Percentiles rank a stretch among this genome's conserved stretches.
Evolutionary conservation across 2,329 filamentous ascomycete genomes (phyloP).

Genomic region (Cladosporium sp.): DNA sequence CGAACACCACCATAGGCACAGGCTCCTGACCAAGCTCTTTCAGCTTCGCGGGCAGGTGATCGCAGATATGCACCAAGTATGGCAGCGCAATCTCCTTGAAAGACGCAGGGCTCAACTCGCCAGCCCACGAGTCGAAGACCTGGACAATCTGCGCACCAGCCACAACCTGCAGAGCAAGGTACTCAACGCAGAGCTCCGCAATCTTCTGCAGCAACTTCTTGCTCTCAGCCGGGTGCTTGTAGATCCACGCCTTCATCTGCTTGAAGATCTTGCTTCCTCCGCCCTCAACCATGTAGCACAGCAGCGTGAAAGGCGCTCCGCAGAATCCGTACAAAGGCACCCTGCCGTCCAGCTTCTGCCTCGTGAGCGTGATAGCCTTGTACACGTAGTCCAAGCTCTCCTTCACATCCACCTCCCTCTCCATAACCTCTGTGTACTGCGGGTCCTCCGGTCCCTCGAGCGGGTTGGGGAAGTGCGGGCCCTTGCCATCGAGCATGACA

Average conservation of each 20-base stretch:
- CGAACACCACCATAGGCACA: constrained; percentile 97
- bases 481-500: constrained; percentile 97
- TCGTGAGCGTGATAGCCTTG: constrained; percentile 87
- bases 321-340: constrained; percentile 97
- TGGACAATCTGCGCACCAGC: constrained; percentile 94
- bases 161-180: constrained; percentile 86
- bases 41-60: constrained; percentile 74
- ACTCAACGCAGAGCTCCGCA: constrained; percentile 90
- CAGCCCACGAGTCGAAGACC: constrained; percentile 98
- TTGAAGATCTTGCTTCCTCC: constrained; percentile 94
- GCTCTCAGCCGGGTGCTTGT: constrained; percentile 78
- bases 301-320: constrained; percentile 91
- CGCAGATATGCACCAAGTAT: constrained; percentile 80
- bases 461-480: constrained; percentile 88
- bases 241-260: constrained; percentile 95
- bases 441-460: constrained; percentile 76
- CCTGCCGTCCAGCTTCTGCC: constrained; percentile 81
- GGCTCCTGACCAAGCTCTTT: constrained; percentile 72
- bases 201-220: constrained; percentile 88
- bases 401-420: constrained; percentile 78
- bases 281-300: constrained; percentile 99
- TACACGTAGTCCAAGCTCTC: constrained; percentile 91
- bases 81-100: constrained; percentile 87
- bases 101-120: constrained; percentile 80
- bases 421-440: constrained; percentile 78